Percentiles rank a stretch among this genome's conserved stretches.
Evolutionary conservation across 768 basidiomycete genomes (phyloP).

Genomic region (Mycena indigotica): DNA sequence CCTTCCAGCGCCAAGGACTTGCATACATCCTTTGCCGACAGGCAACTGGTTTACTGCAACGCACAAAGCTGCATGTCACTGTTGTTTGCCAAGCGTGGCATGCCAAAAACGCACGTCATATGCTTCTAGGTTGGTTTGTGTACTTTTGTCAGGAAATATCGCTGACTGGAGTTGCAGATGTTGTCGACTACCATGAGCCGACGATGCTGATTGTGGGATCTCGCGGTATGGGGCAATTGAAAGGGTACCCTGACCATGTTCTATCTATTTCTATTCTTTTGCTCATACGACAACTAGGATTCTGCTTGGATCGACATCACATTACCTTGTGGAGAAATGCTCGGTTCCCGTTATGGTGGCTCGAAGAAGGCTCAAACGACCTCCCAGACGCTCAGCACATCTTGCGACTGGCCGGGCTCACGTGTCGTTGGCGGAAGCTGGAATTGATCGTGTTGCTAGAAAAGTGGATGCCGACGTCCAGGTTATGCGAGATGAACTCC

Average conservation of each 20-base stretch:
- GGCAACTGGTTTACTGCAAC: constrained; percentile 85
- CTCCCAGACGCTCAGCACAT: constrained; percentile 78
- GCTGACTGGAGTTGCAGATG: constrained; percentile 45
- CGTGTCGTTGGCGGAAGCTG: constrained; percentile 84
- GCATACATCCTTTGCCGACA: constrained; percentile 89
- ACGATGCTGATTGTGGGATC: constrained; percentile 94
- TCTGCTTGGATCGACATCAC: constrained; percentile 90
- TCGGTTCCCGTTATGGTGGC: constrained; percentile 98
- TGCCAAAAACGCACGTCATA: constrained; percentile 91
- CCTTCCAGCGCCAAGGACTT: constrained; percentile 75
- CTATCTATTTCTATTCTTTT: not conserved
- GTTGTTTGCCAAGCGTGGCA: constrained; percentile 95
- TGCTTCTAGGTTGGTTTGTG: constrained; percentile 66
- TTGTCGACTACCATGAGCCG: constrained; percentile 86
- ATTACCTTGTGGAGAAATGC: constrained; percentile 93
- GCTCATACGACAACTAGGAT: constrained; percentile 53
- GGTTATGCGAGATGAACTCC: constrained; percentile 75
- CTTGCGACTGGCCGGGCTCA: constrained; percentile 79
- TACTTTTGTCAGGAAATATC: not conserved
- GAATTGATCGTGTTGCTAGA: constrained; percentile 83
- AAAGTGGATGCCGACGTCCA: constrained; percentile 88
- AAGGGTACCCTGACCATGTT: constrained; percentile 60
- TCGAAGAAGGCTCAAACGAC: constrained; percentile 85
- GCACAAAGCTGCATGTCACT: constrained; percentile 84
- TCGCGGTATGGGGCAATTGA: constrained; percentile 84